Evolutionary conservation across 1,284 basidiomycete genomes (phyloP).

Genomic region (Ceratobasidium theobromae): DNA sequence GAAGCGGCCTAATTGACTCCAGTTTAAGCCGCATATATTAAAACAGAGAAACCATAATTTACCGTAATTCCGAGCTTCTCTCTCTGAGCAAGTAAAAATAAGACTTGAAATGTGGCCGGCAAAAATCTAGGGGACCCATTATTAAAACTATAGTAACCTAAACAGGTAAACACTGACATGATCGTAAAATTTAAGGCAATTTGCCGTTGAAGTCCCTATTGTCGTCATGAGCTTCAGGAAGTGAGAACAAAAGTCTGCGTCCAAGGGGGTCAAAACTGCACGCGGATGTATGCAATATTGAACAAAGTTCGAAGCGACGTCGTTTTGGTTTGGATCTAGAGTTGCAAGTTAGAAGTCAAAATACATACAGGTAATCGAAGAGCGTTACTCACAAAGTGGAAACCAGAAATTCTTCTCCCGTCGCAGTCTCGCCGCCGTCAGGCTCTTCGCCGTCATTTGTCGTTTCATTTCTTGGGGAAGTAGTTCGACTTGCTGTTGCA

Average conservation of each 20-base stretch:
- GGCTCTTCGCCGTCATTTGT: constrained; percentile 57
- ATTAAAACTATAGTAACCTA: constrained; percentile 38
- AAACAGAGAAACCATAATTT: constrained; percentile 35
- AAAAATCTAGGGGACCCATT: constrained; percentile 59
- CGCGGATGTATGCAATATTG: constrained; percentile 94
- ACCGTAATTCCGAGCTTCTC: constrained; percentile 96
- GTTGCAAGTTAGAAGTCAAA: background rate
- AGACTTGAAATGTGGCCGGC: constrained; percentile 81
- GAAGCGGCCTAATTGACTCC: constrained; percentile 66
- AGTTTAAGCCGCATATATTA: background rate
- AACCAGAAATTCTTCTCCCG: constrained; percentile 92
- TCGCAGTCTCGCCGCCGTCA: constrained; percentile 50
- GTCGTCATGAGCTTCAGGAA: constrained; percentile 87
- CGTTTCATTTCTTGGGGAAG: constrained; percentile 73
- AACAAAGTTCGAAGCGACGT: constrained; percentile 50
- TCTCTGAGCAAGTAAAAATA: constrained; percentile 92
- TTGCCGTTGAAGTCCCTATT: constrained; percentile 84
- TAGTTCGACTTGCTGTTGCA: constrained; percentile 29
- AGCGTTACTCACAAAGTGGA: constrained; percentile 56
- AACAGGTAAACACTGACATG: constrained; percentile 53
- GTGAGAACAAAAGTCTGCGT: constrained; percentile 91
- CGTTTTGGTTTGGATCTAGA: constrained; percentile 30
- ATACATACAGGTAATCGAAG: background rate
- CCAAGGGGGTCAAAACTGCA: constrained; percentile 89
- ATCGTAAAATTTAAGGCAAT: constrained; percentile 84